Base-by-base conservation (phyloP, 768 basidiomycete species). In the Steccherinum ochraceum region DNA sequence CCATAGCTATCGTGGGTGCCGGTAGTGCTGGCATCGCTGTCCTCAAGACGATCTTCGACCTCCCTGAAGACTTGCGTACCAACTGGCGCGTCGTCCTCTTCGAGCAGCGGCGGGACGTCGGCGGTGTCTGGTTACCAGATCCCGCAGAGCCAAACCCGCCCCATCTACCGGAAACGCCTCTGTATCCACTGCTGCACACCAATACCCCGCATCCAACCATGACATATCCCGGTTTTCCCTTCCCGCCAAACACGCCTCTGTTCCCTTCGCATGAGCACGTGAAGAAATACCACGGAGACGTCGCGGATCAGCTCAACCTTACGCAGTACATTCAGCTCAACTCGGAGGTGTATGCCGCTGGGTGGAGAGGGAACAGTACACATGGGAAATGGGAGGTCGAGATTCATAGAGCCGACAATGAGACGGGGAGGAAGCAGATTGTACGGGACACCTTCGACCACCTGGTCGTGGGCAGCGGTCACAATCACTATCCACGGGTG, bases 131-230 rank as follows among this genome's bases (percentile, higher is more conserved):
- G 81, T 61, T 74, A 1, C 65, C 66, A 7, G 72, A 75, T 19
- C 58, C 62, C 2, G 51, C 57, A 3, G 53, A 59, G 4, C 58
- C 67, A 1, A 56, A 58, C 18, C 77, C 77, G 16, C 79, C 80
- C 3, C 55, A 58, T 1, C 63, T 83, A 3, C 80, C 81, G 1
- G 72, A 78, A 58, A 78, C 77, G 0, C 76, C 79, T 0, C 55
- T 80, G 4, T 83, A 83, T 53, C 78, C 79, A 3, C 67, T 63
- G 12, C 68, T 84, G 16, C 72, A 62, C 50, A 79, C 76, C 12
- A 82, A 82, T 60, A 78, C 76, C 0, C 78, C 79, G 12, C 69
- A 75, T 2, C 80, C 80, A 1, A 71, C 69, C 7, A 82, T 82
- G 79, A 75, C 80, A 0, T 79, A 74, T 56, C 79, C 79, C n/a